Evolutionary conservation across 306 rosid genomes (phyloP).

Genomic region (Castanea crenata): DNA sequence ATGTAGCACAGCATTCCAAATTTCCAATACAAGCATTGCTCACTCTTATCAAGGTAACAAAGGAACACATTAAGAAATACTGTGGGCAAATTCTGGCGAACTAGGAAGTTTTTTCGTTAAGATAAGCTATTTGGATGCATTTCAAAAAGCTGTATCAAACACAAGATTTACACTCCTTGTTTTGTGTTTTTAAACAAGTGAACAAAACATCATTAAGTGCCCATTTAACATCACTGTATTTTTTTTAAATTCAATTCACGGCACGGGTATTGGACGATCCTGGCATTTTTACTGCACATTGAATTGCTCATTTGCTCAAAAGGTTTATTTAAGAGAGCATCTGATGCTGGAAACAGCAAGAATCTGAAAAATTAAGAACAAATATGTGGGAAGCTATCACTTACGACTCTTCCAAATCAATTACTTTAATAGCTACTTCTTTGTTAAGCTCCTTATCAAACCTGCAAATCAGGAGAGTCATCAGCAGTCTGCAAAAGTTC

Average conservation of each 20-base stretch:
- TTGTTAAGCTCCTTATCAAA: constrained; percentile 88
- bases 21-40: background rate
- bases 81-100: background rate
- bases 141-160: background rate
- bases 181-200: background rate
- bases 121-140: background rate
- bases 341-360: background rate
- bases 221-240: background rate
- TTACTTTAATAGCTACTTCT: constrained; percentile 95
- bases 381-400: constrained; percentile 30
- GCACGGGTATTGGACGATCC: background rate
- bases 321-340: background rate
- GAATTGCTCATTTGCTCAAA: background rate
- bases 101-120: background rate
- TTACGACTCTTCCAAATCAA: constrained; percentile 99
- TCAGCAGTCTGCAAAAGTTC: constrained; percentile 13
- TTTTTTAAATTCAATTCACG: background rate
- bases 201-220: background rate
- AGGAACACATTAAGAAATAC: background rate
- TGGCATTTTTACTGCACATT: background rate
- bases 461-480: constrained; percentile 51
- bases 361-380: background rate
- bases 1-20: background rate
- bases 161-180: background rate
- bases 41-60: background rate